phyloP scores from a whole-genome alignment of 1,139 yeast genomes.

The Pichia terricola region DNA sequence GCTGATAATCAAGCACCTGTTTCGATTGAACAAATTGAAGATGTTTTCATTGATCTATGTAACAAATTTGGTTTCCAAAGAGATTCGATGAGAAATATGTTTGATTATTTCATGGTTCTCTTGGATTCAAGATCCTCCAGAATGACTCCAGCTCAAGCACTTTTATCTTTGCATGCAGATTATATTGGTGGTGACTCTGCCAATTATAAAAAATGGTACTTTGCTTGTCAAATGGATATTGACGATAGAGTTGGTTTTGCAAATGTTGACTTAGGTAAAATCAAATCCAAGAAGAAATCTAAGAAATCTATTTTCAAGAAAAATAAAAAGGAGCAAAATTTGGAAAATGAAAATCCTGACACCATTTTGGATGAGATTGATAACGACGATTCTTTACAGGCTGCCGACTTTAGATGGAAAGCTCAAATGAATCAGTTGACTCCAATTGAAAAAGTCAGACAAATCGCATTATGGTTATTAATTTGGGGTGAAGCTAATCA shows the following conservation, averaged over 20 bases:
- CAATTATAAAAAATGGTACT: conserved; percentile 62
- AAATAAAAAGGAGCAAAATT: conserved; percentile 40
- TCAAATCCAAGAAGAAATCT: conserved; percentile 28
- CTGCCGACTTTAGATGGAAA: conserved; percentile 57
- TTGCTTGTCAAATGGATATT: conserved; percentile 53
- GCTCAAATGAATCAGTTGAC: conserved; percentile 46
- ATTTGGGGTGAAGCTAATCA: conserved; percentile 92
- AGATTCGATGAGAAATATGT: conserved; percentile 66
- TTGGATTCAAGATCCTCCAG: conserved; percentile 70
- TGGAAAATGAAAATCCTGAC: conserved; percentile 28
- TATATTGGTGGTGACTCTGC: conserved; percentile 65
- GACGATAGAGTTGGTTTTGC: conserved; percentile 40
- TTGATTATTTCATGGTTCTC: conserved; percentile 67
- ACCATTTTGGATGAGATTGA: conserved; percentile 40
- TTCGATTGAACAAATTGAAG: conserved; percentile 50
- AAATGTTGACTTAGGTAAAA: conserved; percentile 45
- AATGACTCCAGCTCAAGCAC: conserved; percentile 63
- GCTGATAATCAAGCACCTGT: conserved; percentile 53
- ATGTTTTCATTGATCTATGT: conserved; percentile 51
- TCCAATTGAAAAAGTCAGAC: conserved; percentile 50
- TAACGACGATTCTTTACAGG: conserved; percentile 46
- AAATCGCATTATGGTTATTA: conserved; percentile 59
- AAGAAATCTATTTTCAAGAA: conserved; percentile 22
- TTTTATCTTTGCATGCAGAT: conserved; percentile 63
- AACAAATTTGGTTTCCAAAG: conserved; percentile 66